Evolutionary conservation across 176 grass and related monocot species (phyloP).

Genomic region (barley (Hordeum vulgare)): MorexV3_pseudomolecules_assembly NC_058520.1:434381422-434381921

Average conservation of each 20-base stretch:
- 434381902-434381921: not conserved
- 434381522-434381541: not conserved
- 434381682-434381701: not conserved
- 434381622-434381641: not conserved
- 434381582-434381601: not conserved
- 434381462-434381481: not conserved
- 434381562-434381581: not conserved
- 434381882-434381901: not conserved
- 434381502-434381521: not conserved
- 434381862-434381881: no score
- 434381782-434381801: not conserved
- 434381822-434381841: no score
- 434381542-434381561: not conserved
- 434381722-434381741: not conserved
- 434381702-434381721: constrained; percentile 6
- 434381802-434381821: not conserved
- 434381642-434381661: not conserved
- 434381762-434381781: not conserved
- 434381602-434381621: not conserved
- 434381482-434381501: not conserved
- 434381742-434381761: constrained; percentile 21
- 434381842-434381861: no score
- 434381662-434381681: not conserved
- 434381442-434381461: not conserved
- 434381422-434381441: not conserved